Evolutionary conservation across 2,329 filamentous ascomycete species (phyloP), one percentile per base, ranked within the genome.

Genomic region (Kalmusia sp.): DNA sequence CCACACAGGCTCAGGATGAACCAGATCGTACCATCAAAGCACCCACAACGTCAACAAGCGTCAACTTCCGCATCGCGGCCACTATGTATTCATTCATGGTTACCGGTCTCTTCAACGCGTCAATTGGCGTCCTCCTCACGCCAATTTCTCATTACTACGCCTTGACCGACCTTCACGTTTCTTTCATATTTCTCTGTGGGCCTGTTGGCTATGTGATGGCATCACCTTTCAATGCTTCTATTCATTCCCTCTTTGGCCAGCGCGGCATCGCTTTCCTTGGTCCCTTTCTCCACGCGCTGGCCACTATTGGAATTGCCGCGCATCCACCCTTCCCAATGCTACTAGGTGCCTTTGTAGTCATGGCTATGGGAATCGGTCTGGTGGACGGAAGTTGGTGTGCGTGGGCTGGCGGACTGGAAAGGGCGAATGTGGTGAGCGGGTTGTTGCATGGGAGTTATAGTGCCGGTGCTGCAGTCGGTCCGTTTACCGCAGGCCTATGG

Each of bases 81-180:
- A 80, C 82, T 0, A 87, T 86, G 68, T 85, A 79, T 75, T 80
- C 79, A 6, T 84, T 88, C 54, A 63, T 84, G 4, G 79, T 84
- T 1, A 81, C 84, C 67, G 85, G 85, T 0, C 63, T 64, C 6
- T 65, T 66, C 57, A 63, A 49, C 25, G 65, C 60, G 19, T 57
- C 59, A 7, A 54, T 64, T 6, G 77, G 73, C 31, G 72, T 72
- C 5, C 62, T 74, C 39, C 69, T 78, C 0, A 71, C 69, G 0
- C 64, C 73, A 2, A 67, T 79, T 3, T 72, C 76, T 22, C 49
- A 51, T 0, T 67, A 78, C 50, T 82, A 81, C 59, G 28, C 59
- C 15, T 68, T 82, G 2, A 72, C 67, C 7, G 78, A 82, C 44
- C 62, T 76, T 1, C 68, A 72, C 19, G 78, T 80, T 0, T 80